phyloP scores from a whole-genome alignment of 2,329 filamentous ascomycete species.

The Aplosporella prunicola region DNA sequence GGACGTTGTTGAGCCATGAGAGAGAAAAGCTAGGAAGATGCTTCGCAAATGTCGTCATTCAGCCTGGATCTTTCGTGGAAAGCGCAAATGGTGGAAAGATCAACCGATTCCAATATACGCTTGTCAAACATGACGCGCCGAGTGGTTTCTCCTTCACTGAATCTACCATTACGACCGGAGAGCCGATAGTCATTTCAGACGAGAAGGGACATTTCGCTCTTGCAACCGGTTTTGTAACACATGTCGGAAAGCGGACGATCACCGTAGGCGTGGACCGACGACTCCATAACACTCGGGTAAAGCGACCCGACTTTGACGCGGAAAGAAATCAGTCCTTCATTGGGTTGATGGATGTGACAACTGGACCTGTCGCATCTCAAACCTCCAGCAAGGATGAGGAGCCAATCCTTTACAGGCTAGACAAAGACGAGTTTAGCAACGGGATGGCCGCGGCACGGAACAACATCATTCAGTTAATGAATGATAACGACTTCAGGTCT shows the following conservation, averaged over 20 bases:
- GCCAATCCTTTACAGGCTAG: slow-evolving; percentile 67
- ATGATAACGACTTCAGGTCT: slow-evolving; percentile 61
- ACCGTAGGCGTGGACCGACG: slow-evolving; percentile 84
- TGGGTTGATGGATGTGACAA: slow-evolving; percentile 78
- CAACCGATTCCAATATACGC: slow-evolving; percentile 81
- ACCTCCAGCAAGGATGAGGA: slow-evolving; percentile 25
- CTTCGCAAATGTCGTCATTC: slow-evolving; percentile 78
- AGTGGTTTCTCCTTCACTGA: slow-evolving; percentile 76
- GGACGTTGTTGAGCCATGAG: slow-evolving; percentile 88
- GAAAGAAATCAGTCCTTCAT: slow-evolving; percentile 73
- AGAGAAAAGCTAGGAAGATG: slow-evolving; percentile 83
- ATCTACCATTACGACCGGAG: slow-evolving; percentile 76
- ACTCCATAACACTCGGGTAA: slow-evolving; percentile 75
- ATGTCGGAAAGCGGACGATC: slow-evolving; percentile 65
- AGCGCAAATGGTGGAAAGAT: slow-evolving; percentile 67
- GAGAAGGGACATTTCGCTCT: slow-evolving; percentile 92
- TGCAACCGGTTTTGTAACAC: slow-evolving; percentile 80
- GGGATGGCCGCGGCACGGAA: slow-evolving; percentile 93
- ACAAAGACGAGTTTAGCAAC: slow-evolving; percentile 98
- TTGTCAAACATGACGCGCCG: slow-evolving; percentile 57
- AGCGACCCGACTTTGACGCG: slow-evolving; percentile 65
- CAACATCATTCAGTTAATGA: slow-evolving; percentile 89
- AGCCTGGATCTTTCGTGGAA: slow-evolving; percentile 64
- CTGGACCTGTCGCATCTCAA: background rate
- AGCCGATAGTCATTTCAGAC: slow-evolving; percentile 93